Base-by-base conservation (phyloP, 768 basidiomycete genomes). In the Serendipita vermifera region DNA sequence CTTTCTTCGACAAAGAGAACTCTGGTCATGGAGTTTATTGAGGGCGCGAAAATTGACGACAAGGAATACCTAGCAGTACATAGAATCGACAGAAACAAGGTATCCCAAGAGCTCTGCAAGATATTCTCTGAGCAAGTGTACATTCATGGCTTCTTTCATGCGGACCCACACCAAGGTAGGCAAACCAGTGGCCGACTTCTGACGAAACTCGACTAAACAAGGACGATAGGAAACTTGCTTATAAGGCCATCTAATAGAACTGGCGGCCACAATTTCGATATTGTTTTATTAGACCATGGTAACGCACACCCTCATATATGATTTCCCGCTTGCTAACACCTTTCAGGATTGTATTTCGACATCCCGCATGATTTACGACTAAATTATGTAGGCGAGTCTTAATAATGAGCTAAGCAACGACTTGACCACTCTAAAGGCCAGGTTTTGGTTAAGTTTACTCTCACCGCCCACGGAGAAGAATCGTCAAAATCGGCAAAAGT, bases 61-160 rank as follows among this genome's bases (percentile, higher is more conserved):
- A 67, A 94, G 55, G 74, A 74, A 33, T 99, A 89, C 66, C 76
- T 99, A 13, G 83, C 85, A 22, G 72, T 80, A 33, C 75, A 87
- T 59, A 75, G 78, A 40, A 97, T 99, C 59, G 90, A 99, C 68
- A 76, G 94, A 55, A 99, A 98, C 65, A 85, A 84, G 66, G 93
- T 99, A 39, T 83, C 91, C 1, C 71, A 94, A 55, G 92, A 98
- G 68, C 75, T 99, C 20, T 81, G 85, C 2, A 72, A 85, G 60
- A 94, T 99, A 64, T 97, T 97, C 65, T 85, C 80, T 51, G 83
- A 81, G 64, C 97, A 98, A 96, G 89, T 98, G 9, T 94, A 97
- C 64, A 66, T 96, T 38, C 88, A 94, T 66, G 93, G 93, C 15
- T 91, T 84, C 80, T 87, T 87, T 66, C 83, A 85, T 70, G 84